Evolutionary conservation across 2,329 filamentous ascomycete species (phyloP).

Genomic region (Alternaria infectoria): DNA sequence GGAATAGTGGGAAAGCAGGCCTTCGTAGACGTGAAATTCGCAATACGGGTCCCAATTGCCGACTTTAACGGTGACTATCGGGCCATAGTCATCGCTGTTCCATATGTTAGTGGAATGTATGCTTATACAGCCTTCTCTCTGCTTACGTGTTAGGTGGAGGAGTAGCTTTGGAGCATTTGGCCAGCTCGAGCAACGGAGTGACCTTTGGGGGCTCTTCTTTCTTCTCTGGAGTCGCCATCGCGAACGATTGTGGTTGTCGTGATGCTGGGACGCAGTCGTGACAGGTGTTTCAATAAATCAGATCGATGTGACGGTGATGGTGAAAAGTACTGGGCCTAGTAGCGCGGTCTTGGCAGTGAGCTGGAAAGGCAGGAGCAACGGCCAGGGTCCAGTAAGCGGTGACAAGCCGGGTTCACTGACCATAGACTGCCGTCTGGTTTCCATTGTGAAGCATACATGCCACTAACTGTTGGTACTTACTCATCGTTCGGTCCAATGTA

Average conservation of each 20-base stretch:
- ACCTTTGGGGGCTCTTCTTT: background rate
- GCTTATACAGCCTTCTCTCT: no score
- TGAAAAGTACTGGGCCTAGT: background rate
- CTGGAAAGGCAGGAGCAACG: background rate
- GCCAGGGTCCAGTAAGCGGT: background rate
- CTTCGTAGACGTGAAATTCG: background rate
- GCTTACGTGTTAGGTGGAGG: background rate
- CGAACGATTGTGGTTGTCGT: background rate
- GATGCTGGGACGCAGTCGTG: background rate
- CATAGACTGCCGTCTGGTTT: background rate
- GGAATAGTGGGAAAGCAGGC: background rate
- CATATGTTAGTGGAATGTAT: no score
- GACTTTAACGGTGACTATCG: background rate
- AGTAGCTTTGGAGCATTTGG: background rate
- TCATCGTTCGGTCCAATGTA: background rate
- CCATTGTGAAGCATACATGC: background rate
- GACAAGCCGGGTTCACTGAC: background rate
- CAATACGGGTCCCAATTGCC: no score
- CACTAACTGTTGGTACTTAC: background rate
- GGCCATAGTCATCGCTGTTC: fast-evolving
- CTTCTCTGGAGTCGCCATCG: background rate
- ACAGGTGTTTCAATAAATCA: background rate
- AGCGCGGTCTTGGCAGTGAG: background rate
- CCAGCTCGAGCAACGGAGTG: background rate
- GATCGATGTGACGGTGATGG: background rate